Evolutionary conservation across 805 yeast species (phyloP), one percentile per base, ranked within the genome.

Genomic region (Monosporozyma servazzii): DNA sequence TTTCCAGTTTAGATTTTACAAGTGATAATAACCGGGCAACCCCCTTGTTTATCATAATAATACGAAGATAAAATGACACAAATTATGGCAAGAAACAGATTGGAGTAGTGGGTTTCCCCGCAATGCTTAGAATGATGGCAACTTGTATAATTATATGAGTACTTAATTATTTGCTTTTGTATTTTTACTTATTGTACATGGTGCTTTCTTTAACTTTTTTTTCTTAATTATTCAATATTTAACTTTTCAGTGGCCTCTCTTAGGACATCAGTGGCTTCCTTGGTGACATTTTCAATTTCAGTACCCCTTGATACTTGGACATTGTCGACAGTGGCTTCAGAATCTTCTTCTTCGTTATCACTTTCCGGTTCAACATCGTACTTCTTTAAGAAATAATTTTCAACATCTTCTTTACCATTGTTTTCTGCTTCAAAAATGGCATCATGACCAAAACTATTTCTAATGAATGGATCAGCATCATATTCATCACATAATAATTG

Each of bases 371-470:
- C 84, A 45, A 86, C 79, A 45, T 87, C 84, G 59, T 75, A 91
- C 59, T 82, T 81, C 65, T 79, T 77, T 62, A 90, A 73, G 63
- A 88, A 78, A 71, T 81, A 90, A 41, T 79, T 82, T 57, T 88
- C 95, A 17, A 89, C 84, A 29, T 83, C 88, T 53, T 79, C 84
- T 61, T 84, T 79, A 47, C 80, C 81, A 58, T 81, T 85, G 57
- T 77, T 79, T 63, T 90, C 96, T 8, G 98, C 96, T 66, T 90
- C 97, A 64, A 72, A 90, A 52, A 91, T 82, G 1, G 87, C 77
- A 65, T 93, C 98, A 63, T 88, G 95, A 27, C 81, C 86, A 48
- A 82, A 78, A 10, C 71, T 62, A 70, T 93, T 93, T 67, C 83
- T 85, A 37, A 78, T 62, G 60, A 86, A 86, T 7, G 95, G 90